A percentile compares a stretch with the other conserved stretches of the same genome.
These are phyloP conservation scores for Trichoderma sp. DNA, from an alignment of 2,329 filamentous ascomycete genomes.

Conservation along the genomic window DNA sequence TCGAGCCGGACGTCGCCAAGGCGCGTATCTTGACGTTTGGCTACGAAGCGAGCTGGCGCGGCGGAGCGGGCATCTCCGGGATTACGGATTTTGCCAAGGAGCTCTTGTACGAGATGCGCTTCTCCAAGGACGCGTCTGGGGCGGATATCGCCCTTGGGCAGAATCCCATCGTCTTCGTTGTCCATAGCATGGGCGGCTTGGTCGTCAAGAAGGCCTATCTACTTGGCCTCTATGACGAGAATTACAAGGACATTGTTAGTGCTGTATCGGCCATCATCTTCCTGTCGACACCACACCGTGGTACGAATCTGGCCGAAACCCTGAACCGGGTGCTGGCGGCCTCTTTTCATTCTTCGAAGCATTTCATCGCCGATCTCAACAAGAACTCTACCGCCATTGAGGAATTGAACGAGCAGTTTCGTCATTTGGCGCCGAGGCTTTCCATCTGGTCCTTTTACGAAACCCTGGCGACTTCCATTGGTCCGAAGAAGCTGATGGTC, in stretches of 20 bases:
- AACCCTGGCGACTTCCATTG: neutral
- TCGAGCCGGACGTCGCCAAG: slow-evolving; percentile 8
- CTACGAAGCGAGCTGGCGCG: slow-evolving; percentile 17
- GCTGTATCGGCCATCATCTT: slow-evolving; percentile 16
- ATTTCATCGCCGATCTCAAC: neutral
- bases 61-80: neutral
- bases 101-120: slow-evolving; percentile 14
- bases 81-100: slow-evolving; percentile 13
- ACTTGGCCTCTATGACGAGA: neutral
- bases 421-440: neutral
- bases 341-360: neutral
- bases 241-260: neutral
- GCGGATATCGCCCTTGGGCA: neutral
- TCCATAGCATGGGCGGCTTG: slow-evolving; percentile 20
- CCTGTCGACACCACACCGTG: slow-evolving; percentile 14
- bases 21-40: slow-evolving; percentile 15
- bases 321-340: neutral
- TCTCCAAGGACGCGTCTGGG: slow-evolving; percentile 7
- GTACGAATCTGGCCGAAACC: slow-evolving; percentile 3
- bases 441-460: slow-evolving; percentile 24
- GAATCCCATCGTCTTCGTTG: slow-evolving; percentile 14
- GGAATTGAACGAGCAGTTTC: slow-evolving; percentile 10
- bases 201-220: slow-evolving; percentile 17
- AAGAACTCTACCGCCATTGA: neutral
- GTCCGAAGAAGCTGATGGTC: neutral